phyloP scores from a whole-genome alignment of 768 basidiomycete genomes.

The Xanthoconium purpureum region DNA sequence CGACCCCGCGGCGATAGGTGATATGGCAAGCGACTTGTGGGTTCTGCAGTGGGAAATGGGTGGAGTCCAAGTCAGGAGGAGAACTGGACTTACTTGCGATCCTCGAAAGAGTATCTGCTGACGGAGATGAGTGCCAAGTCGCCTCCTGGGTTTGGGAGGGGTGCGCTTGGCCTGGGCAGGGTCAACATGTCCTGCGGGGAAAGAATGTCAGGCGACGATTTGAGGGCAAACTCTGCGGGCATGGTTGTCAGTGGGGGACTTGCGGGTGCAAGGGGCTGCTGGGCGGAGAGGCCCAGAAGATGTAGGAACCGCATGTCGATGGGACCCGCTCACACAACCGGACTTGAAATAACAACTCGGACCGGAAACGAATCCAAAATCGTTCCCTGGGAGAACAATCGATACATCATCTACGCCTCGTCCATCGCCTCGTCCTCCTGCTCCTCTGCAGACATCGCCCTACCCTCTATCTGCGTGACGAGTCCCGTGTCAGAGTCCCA shows the following conservation, averaged over 20 bases:
- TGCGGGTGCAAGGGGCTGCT: slow-evolving; percentile 41
- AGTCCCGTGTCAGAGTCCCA: slow-evolving; percentile 71
- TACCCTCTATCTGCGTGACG: slow-evolving; percentile 56
- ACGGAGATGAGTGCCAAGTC: slow-evolving; percentile 66
- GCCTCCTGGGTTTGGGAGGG: slow-evolving; percentile 64
- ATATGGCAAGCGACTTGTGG: slow-evolving; percentile 62
- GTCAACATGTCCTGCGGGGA: slow-evolving; percentile 69
- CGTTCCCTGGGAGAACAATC: not conserved
- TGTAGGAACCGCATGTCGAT: slow-evolving; percentile 47
- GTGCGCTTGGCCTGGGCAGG: slow-evolving; percentile 63
- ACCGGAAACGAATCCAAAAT: not conserved
- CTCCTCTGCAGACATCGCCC: slow-evolving; percentile 37
- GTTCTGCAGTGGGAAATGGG: slow-evolving; percentile 49
- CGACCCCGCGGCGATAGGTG: slow-evolving; percentile 51
- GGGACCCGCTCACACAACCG: not conserved
- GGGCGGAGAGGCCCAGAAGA: slow-evolving; percentile 53
- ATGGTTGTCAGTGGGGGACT: slow-evolving; percentile 25
- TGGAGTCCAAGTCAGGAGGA: not conserved
- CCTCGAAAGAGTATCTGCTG: slow-evolving; percentile 67
- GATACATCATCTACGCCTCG: slow-evolving; percentile 37
- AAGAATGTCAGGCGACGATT: slow-evolving; percentile 56
- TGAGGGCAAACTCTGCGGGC: slow-evolving; percentile 52
- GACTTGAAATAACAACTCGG: not conserved
- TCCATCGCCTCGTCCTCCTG: slow-evolving; percentile 47
- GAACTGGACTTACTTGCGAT: slow-evolving; percentile 58